phyloP scores from a whole-genome alignment of 768 basidiomycete genomes.

The Solioccasus polychromus region DNA sequence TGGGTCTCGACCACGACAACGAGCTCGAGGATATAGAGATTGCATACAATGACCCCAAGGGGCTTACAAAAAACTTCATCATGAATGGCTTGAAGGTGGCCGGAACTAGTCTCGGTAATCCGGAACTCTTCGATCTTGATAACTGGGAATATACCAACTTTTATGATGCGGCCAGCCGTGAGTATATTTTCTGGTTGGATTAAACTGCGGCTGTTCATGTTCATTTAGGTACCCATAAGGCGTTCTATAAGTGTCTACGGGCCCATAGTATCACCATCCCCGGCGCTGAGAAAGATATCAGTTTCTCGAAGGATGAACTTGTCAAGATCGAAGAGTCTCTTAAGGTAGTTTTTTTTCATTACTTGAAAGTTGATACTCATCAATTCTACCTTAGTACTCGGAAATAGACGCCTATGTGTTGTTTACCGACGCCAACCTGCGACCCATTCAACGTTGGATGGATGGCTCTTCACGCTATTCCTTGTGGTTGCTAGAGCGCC shows the following conservation, averaged over 20 bases:
- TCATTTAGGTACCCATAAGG: constrained; percentile 74
- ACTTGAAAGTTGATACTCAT: neutral
- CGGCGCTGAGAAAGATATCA: constrained; percentile 38
- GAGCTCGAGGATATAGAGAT: constrained; percentile 65
- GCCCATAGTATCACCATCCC: constrained; percentile 58
- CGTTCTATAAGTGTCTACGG: constrained; percentile 70
- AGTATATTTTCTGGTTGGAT: constrained; percentile 25
- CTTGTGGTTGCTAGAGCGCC: constrained; percentile 89
- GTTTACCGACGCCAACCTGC: constrained; percentile 73
- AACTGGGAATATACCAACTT: constrained; percentile 73
- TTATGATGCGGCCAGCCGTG: constrained; percentile 56
- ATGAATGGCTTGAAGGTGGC: constrained; percentile 81
- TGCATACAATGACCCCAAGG: constrained; percentile 84
- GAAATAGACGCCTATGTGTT: constrained; percentile 63
- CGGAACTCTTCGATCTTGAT: constrained; percentile 54
- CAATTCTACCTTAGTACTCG: constrained; percentile 59
- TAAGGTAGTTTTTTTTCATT: constrained; percentile 57
- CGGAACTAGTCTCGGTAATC: constrained; percentile 65
- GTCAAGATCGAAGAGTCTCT: constrained; percentile 84
- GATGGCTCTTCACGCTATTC: constrained; percentile 72
- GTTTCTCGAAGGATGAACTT: constrained; percentile 69
- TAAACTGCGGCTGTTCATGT: neutral
- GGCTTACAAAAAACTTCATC: constrained; percentile 72
- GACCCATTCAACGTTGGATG: constrained; percentile 83
- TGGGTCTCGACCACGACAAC: constrained; percentile 90